phyloP scores from a whole-genome alignment of 176 grass and related monocot genomes.

The Zoysia pacifica region DNA sequence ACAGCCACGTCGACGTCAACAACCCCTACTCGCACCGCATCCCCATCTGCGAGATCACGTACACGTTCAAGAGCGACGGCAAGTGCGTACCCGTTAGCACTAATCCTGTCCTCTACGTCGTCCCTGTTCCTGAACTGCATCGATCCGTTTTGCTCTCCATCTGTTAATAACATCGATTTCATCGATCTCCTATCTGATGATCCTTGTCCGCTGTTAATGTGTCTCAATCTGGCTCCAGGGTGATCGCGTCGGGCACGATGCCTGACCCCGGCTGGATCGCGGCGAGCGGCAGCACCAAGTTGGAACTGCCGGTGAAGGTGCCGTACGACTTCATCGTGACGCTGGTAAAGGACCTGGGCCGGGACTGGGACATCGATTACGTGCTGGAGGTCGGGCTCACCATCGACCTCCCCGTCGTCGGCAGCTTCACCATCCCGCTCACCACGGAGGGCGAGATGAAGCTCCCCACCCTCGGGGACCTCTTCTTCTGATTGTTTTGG shows the following conservation, averaged over 20 bases:
- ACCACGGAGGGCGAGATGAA: slow-evolving; percentile 71
- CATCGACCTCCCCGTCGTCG: slow-evolving; percentile 67
- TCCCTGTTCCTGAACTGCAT: too few species aligned
- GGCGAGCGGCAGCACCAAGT: slow-evolving; percentile 59
- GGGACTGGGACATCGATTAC: slow-evolving; percentile 94
- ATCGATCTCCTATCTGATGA: too few species aligned
- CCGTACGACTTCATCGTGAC: slow-evolving; percentile 77
- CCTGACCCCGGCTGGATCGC: slow-evolving; percentile 82
- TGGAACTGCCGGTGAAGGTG: slow-evolving; percentile 80
- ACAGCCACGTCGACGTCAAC: slow-evolving; percentile 75
- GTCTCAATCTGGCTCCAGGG: neutral
- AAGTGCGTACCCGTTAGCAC: neutral
- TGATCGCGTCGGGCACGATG: neutral
- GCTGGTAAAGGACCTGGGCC: slow-evolving; percentile 55
- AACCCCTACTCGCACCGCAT: slow-evolving; percentile 81
- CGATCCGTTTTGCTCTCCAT: too few species aligned
- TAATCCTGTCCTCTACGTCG: too few species aligned
- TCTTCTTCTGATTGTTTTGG: slow-evolving; percentile 37
- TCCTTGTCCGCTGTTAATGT: neutral
- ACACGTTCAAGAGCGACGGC: slow-evolving; percentile 57
- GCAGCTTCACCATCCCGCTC: slow-evolving; percentile 87
- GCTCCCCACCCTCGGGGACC: slow-evolving; percentile 68
- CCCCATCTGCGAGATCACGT: slow-evolving; percentile 80
- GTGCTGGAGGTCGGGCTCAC: slow-evolving; percentile 56
- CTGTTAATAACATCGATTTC: too few species aligned